Evolutionary conservation across 2,329 filamentous ascomycete genomes (phyloP).

Genomic region (Sarocladium brachiariae): DNA sequence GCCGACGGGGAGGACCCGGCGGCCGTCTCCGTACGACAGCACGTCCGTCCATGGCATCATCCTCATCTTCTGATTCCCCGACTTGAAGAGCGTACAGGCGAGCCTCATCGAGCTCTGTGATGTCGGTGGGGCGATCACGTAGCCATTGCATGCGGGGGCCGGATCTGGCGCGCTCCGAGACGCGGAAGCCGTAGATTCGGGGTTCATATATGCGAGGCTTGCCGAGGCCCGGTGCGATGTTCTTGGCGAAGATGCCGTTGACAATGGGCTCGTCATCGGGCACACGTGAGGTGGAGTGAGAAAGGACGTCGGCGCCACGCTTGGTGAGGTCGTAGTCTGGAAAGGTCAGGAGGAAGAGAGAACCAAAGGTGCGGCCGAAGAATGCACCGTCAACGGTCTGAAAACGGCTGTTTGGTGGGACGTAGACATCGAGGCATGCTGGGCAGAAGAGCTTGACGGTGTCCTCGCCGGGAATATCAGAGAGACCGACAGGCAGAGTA

Average conservation of each 20-base stretch:
- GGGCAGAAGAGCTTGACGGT: constrained; percentile 99
- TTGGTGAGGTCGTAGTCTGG: constrained; percentile 87
- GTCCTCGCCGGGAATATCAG: constrained; percentile 91
- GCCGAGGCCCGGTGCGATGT: constrained; percentile 84
- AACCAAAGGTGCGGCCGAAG: constrained; percentile 95
- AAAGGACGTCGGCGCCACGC: constrained; percentile 55
- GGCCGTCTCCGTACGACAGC: constrained; percentile 34
- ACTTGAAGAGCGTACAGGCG: constrained; percentile 45
- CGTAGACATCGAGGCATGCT: constrained; percentile 93
- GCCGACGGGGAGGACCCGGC: constrained; percentile 33
- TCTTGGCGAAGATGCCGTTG: constrained; percentile 81
- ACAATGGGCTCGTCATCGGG: constrained; percentile 48
- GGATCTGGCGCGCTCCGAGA: constrained; percentile 81
- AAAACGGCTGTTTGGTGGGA: constrained; percentile 93
- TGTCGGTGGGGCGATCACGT: constrained; percentile 71
- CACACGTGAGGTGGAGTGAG: constrained; percentile 25
- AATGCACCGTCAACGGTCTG: constrained; percentile 97
- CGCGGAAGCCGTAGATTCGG: constrained; percentile 92
- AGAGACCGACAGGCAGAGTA: constrained; percentile 87
- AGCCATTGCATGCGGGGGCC: constrained; percentile 98
- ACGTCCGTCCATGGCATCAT: constrained; percentile 32
- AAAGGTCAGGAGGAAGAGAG: constrained; percentile 97
- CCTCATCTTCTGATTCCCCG: constrained; percentile 52
- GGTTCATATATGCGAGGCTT: constrained; percentile 83
- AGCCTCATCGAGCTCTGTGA: constrained; percentile 81